Percentiles rank a stretch among this genome's conserved stretches.
Conservation (phyloP, 176 grass and related monocot genomes). For the Zoysia pacifica region DNA sequence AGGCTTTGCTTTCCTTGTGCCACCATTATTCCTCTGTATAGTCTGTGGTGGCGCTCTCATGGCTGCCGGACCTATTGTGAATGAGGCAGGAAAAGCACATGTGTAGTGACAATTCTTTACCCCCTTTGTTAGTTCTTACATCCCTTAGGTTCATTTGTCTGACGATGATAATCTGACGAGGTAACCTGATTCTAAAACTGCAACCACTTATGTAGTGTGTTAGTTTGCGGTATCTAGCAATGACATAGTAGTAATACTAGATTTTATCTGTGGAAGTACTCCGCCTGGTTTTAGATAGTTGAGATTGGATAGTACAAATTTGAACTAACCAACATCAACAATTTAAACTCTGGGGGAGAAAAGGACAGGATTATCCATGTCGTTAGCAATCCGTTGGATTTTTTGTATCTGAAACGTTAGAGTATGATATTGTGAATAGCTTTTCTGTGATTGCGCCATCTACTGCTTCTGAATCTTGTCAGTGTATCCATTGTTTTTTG, state of each 20-base stretch:
- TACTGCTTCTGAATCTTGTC: conserved; percentile 8
- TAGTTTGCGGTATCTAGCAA: background rate
- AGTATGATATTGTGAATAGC: conserved; percentile 43
- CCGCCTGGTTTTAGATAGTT: too few species aligned
- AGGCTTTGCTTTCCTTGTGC: conserved; percentile 1
- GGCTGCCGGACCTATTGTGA: conserved; percentile 41
- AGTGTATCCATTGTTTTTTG: background rate
- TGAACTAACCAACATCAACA: too few species aligned
- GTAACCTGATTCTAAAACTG: conserved; percentile 7
- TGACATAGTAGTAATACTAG: background rate
- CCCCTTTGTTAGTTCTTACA: background rate
- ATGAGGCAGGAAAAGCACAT: conserved; percentile 24
- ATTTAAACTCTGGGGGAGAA: background rate
- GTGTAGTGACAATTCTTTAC: conserved; percentile 36
- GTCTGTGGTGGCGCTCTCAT: conserved; percentile 57
- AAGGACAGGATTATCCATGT: conserved; percentile 35
- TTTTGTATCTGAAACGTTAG: too few species aligned
- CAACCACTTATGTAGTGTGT: conserved; percentile 25
- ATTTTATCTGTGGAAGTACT: conserved; percentile 24
- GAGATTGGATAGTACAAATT: too few species aligned
- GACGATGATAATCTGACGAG: conserved; percentile 34
- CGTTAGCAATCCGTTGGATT: background rate
- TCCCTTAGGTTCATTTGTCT: background rate
- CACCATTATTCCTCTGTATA: conserved; percentile 76
- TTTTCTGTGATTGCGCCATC: conserved; percentile 42